Conservation (phyloP, 1,284 basidiomycete species). For the Abortiporus biennis region DNA sequence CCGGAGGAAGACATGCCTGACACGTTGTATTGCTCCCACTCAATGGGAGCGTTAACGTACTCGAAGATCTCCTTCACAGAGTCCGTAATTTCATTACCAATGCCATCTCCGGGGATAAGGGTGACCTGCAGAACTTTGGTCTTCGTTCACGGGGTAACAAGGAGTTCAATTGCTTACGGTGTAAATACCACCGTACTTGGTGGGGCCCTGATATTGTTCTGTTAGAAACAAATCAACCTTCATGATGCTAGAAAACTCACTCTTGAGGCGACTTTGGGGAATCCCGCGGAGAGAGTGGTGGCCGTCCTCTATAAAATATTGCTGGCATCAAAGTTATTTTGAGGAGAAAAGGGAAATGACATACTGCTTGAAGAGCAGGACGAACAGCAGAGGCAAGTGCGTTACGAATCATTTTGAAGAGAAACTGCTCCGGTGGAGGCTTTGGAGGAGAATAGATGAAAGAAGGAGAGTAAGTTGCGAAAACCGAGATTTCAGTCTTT, state of each 20-base stretch:
- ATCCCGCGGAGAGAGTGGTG: constrained; percentile 77
- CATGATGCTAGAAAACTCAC: constrained; percentile 33
- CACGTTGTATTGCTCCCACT: constrained; percentile 99
- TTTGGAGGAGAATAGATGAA: constrained; percentile 1
- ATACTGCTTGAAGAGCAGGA: constrained; percentile 49
- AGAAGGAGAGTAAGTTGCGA: constrained; percentile 5
- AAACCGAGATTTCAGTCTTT: not conserved
- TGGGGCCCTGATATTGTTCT: too few species aligned
- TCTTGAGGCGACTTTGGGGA: constrained; percentile 68
- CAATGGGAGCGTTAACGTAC: constrained; percentile 95
- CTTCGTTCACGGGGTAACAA: too few species aligned
- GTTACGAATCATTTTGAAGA: constrained; percentile 56
- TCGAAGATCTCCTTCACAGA: constrained; percentile 99
- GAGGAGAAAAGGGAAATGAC: constrained; percentile 21
- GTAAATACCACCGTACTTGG: constrained; percentile 94
- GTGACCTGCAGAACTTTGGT: constrained; percentile 56
- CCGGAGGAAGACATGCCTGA: constrained; percentile 93
- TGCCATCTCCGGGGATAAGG: constrained; percentile 94
- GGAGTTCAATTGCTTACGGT: constrained; percentile 46
- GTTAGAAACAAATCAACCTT: not conserved
- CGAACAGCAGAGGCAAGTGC: constrained; percentile 52
- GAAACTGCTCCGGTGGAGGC: constrained; percentile 13
- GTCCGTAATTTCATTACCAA: constrained; percentile 95
- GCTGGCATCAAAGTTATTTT: not conserved
- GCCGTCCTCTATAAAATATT: constrained; percentile 49